Evolutionary conservation across 495 filamentous ascomycete genomes (phyloP), one percentile per base, ranked within the genome.

Genomic region (Daldinia vernicosa): DNA sequence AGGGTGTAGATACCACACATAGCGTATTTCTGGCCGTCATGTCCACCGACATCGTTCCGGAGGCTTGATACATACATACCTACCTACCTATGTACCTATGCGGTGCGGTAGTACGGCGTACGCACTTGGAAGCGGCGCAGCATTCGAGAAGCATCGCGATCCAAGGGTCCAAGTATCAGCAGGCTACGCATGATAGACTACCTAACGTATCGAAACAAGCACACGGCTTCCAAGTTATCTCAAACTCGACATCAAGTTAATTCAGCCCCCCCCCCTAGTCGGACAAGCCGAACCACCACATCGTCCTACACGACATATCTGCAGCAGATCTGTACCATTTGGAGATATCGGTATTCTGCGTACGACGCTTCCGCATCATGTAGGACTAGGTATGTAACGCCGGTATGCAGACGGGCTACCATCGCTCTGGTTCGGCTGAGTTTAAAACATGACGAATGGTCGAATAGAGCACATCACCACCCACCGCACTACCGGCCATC

Each of bases 401-500:
- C 5, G 19, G 32, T 19, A 30, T 55, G 37, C 53, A 22, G 27
- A 32, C 45, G 3, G 52, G 40, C 22, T 60, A 66, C 56, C 62
- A 66, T 6, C 50, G 3, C 6, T 57, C 57, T 57, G 40, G n/a
- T 52, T 61, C 51, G 14, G 62, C 52, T 56, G 28, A 51, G 37
- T 19, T 19, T 43, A 40, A 57, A 57, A 64, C 52, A 51, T 62
- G 50, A 52, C 62, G 40, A 66, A 61, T 63, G 45, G 33, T 59
- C 45, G 12, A 65, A 33, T 40, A 55, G 55, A 56, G 61, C 56
- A 57, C 57, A 19, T 19, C 60, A 56, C 19, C 15, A 40, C 15
- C 19, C 15, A 40, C 15, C 28, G 61, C 30, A 28, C 37, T 40
- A 60, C 54, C 3, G 54, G 8, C n/a, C 17, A 63, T 69, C 45